These are phyloP conservation scores for Suhomyces kunorum DNA, from an alignment of 1,139 yeast species.

Conservation along the genomic window DNA sequence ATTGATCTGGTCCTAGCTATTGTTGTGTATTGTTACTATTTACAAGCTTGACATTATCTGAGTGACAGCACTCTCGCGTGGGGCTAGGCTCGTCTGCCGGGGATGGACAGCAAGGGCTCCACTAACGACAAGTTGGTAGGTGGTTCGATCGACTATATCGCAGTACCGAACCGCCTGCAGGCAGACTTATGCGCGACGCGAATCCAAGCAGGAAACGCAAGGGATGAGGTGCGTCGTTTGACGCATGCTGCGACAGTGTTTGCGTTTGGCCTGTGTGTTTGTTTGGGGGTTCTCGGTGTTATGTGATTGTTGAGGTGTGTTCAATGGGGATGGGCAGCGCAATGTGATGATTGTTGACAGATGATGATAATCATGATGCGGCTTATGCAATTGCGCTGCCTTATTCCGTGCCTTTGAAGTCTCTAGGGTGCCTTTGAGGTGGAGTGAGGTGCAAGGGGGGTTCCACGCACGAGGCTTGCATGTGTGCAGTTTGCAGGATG, in stretches of 20 bases:
- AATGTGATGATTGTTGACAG: too few species aligned
- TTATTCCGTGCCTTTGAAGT: too few species aligned
- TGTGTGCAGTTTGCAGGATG: too few species aligned
- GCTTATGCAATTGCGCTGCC: too few species aligned
- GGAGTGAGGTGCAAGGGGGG: too few species aligned
- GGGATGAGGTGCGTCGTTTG: constrained; percentile 2
- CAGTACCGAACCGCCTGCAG: constrained; percentile 1
- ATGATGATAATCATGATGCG: too few species aligned
- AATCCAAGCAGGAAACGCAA: background rate
- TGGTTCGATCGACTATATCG: background rate
- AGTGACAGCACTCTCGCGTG: too few species aligned
- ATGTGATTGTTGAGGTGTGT: background rate
- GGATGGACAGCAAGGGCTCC: too few species aligned
- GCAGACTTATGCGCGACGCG: background rate
- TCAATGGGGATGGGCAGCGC: background rate
- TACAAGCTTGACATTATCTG: background rate
- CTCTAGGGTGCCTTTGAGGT: too few species aligned
- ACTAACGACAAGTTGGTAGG: too few species aligned
- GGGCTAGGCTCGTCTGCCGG: too few species aligned
- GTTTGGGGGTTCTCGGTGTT: background rate
- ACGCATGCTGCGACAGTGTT: background rate
- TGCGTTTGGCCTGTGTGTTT: background rate
- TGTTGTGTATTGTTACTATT: background rate
- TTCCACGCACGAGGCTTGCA: too few species aligned
- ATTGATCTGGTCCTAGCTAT: background rate